A percentile compares a stretch with the other conserved stretches of the same genome.
Conservation (phyloP, 1,284 basidiomycete genomes). For the Pholiota adiposa region DNA sequence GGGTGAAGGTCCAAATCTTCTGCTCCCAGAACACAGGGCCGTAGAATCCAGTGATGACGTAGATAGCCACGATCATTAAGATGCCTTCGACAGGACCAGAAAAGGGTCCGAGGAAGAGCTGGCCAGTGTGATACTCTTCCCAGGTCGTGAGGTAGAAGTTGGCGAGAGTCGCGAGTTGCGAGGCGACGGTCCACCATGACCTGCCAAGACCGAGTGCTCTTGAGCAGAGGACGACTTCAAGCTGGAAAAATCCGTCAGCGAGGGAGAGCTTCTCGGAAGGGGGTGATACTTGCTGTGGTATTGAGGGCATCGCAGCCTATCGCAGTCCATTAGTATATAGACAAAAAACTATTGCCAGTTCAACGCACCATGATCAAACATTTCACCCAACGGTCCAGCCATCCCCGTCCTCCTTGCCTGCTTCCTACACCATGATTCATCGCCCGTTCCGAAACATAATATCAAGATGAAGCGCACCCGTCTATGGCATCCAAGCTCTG, state of each 20-base stretch:
- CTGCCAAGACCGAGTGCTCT: conserved; percentile 90
- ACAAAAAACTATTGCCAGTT: not conserved
- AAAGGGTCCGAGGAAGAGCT: conserved; percentile 90
- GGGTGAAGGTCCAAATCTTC: conserved; percentile 65
- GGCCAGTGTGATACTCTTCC: conserved; percentile 97
- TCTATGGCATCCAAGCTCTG: conserved; percentile 92
- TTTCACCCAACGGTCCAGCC: conserved; percentile 94
- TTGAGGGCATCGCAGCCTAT: conserved; percentile 90
- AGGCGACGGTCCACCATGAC: conserved; percentile 95
- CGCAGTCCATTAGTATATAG: not conserved
- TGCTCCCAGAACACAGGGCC: conserved; percentile 91
- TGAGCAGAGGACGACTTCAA: conserved; percentile 84
- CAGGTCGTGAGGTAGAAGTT: conserved; percentile 98
- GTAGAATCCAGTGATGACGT: conserved; percentile 75
- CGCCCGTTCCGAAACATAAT: not conserved
- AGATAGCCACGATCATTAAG: conserved; percentile 83
- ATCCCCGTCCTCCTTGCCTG: conserved; percentile 95
- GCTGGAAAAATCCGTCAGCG: conserved; percentile 43
- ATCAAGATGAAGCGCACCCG: conserved; percentile 53
- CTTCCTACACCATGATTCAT: conserved; percentile 58
- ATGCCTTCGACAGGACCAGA: conserved; percentile 98
- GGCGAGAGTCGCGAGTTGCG: conserved; percentile 84
- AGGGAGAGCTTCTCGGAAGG: no score
- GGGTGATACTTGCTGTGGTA: conserved; percentile 74
- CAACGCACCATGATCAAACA: conserved; percentile 91